Evolutionary conservation across 345 rosid genomes (phyloP).

Genomic region (Acer saccharum): DNA sequence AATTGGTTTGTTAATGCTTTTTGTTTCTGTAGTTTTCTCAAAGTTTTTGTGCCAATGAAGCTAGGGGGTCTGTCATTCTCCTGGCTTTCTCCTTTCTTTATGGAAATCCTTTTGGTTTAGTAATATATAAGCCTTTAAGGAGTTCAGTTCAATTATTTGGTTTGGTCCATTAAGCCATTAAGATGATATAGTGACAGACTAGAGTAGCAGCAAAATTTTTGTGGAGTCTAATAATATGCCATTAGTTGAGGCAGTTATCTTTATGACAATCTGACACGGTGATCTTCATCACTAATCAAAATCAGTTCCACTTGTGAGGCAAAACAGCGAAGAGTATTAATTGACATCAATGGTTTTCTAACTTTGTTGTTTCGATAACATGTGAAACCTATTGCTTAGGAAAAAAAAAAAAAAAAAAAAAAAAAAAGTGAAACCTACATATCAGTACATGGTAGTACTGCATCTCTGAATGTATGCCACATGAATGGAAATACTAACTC

Average conservation of each 20-base stretch:
- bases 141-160: neutral
- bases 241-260: neutral
- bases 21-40: conserved; percentile 1
- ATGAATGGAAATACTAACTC: neutral
- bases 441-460: neutral
- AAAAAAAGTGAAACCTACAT: neutral
- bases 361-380: neutral
- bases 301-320: neutral
- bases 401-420: no score
- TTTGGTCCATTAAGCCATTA: neutral
- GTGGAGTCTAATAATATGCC: neutral
- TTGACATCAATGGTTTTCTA: neutral
- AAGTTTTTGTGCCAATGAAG: conserved; percentile 12
- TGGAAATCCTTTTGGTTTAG: neutral
- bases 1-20: conserved; percentile 10
- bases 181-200: neutral
- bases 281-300: neutral
- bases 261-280: neutral
- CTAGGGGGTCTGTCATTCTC: neutral
- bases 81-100: neutral
- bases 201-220: neutral
- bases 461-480: neutral
- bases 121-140: neutral
- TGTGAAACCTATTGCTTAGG: neutral
- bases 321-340: neutral